These are phyloP conservation scores for Fusarium ramigenum DNA, from an alignment of 2,329 filamentous ascomycete species.

Conservation along the genomic window DNA sequence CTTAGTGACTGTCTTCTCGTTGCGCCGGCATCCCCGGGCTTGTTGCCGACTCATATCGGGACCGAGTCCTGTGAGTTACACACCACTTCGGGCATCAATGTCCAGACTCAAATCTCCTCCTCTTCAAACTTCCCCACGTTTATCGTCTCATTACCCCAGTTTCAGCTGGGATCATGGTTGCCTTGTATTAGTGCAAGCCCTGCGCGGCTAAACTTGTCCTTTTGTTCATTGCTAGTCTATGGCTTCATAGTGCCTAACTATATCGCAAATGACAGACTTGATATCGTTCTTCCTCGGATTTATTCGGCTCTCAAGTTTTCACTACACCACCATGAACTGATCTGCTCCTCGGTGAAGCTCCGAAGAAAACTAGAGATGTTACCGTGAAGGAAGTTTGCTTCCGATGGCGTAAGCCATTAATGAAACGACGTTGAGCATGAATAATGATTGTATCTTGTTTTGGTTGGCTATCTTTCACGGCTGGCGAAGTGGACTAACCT, in stretches of 20 bases:
- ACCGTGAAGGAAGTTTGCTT: neutral
- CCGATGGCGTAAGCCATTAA: neutral
- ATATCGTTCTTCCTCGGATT: neutral
- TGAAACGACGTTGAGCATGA: neutral
- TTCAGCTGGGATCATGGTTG: constrained; percentile 8
- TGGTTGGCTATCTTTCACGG: neutral
- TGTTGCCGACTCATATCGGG: constrained; percentile 1
- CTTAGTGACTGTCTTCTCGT: neutral
- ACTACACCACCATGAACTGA: neutral
- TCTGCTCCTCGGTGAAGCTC: constrained; percentile 24
- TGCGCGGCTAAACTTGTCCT: constrained; percentile 9
- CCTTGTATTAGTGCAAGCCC: constrained; percentile 11
- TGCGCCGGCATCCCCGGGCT: neutral
- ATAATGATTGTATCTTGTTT: neutral
- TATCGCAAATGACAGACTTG: neutral
- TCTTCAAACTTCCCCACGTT: constrained; percentile 15
- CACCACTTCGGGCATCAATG: constrained; percentile 28
- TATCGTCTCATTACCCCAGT: constrained; percentile 15
- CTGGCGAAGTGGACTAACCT: neutral
- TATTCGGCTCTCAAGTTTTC: neutral
- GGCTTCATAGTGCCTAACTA: neutral
- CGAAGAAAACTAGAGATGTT: neutral
- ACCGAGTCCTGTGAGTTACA: neutral
- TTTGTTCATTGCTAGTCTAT: neutral
- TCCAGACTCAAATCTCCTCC: constrained; percentile 4